Base-by-base conservation (phyloP, 495 filamentous ascomycete species). In the Talaromyces borbonicus region DNA sequence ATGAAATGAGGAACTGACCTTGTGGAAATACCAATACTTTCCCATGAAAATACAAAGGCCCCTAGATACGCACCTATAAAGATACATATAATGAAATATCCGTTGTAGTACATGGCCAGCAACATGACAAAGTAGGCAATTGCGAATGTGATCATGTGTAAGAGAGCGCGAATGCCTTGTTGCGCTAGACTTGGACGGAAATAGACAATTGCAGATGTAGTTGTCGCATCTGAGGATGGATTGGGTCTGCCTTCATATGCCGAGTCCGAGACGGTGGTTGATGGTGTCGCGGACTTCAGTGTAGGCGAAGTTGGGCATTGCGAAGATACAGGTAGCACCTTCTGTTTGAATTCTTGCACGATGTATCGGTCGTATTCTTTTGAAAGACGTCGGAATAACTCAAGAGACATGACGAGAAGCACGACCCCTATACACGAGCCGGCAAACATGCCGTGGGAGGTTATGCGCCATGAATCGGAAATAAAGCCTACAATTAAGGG, bases 61-160 rank as follows among this genome's bases (percentile, higher is more conserved):
- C 78, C 80, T 4, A 83, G 41, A 52, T 72, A 82, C 1, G 77
- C 74, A 2, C 79, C 81, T 27, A 84, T 69, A 31, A 83, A 63
- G 49, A 83, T 81, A 47, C 65, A 73, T 18, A 81, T 71, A 39
- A 82, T 77, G 39, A 81, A 68, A 51, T 79, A 83, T 22, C 68
- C 80, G 43, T 83, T 83, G 60, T 74, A 83, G 38, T 78, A 81
- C 74, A 81, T 80, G 5, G 77, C 74, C n/a, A 75, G 60, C 44
- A 87, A 57, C 81, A 86, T 84, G 46, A 85, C 59, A 53, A 85
- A 74, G 54, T 86, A 88, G 12, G 80, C 81, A 4, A 82, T 72
- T 0, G 75, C 78, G 54, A 87, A 84, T 50, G 85, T 81, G 15
- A 76, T 5, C 66, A 75, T 80, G 52, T 85, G 78, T 19, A 89